Evolutionary conservation across 495 filamentous ascomycete genomes (phyloP).

Genomic region (Trichoderma virens): DNA sequence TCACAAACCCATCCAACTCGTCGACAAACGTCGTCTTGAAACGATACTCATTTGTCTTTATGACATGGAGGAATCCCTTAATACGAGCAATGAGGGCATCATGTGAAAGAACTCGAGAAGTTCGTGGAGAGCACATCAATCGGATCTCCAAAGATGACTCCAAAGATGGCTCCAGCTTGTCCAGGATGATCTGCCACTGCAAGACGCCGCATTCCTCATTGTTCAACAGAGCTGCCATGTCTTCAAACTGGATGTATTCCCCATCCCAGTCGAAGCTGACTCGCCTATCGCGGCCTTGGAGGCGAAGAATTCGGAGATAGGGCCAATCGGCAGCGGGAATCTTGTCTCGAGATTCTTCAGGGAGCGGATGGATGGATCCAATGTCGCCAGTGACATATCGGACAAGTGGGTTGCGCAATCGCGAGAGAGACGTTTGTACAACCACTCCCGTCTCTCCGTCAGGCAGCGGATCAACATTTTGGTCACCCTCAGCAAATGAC

Average conservation of each 20-base stretch:
- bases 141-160: conserved; percentile 16
- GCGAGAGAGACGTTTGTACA: conserved; percentile 30
- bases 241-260: conserved; percentile 25
- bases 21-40: not conserved
- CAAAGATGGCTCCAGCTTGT: conserved; percentile 15
- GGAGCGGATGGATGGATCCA: conserved; percentile 26
- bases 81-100: not conserved
- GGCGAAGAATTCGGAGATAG: conserved; percentile 16
- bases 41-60: not conserved
- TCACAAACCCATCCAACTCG: not conserved
- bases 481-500: conserved; percentile 8
- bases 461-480: conserved; percentile 9
- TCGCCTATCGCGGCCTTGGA: conserved; percentile 28
- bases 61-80: not conserved
- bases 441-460: conserved; percentile 24
- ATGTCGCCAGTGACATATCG: conserved; percentile 33
- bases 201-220: conserved; percentile 20
- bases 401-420: conserved; percentile 31
- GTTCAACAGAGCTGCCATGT: conserved; percentile 15
- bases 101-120: not conserved
- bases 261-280: conserved; percentile 30
- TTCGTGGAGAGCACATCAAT: conserved; percentile 4
- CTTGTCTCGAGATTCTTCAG: not conserved
- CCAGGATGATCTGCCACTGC: conserved; percentile 31
- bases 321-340: conserved; percentile 14